Base-by-base conservation (phyloP, 352 stramenopile genomes). In the Pythium oligandrum region DNA sequence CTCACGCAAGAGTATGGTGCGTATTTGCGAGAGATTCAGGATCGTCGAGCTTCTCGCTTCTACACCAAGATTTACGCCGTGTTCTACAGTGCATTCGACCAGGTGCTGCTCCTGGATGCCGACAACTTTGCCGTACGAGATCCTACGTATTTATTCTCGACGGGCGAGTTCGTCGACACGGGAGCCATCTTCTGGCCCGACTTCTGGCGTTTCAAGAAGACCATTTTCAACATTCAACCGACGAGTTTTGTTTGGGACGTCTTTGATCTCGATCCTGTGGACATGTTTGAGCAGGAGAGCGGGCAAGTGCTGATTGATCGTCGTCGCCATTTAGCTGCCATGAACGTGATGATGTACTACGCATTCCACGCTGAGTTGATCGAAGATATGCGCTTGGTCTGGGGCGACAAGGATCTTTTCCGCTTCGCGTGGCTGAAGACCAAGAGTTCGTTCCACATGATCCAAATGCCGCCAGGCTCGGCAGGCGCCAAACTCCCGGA, bases 161-260 rank as follows among this genome's bases (percentile, higher is more conserved):
- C 65, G 6, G 17, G 37, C 1, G 60, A 84, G 52, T 93, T 86
- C 44, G 43, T 42, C 6, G 26, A 48, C 39, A 73, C 57, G 0
- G 82, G 82, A 0, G 79, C 82, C 4, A 59, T 93, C 6, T 93
- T 93, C 62, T 93, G 82, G 82, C 82, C 82, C 4, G 82, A 93
- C 45, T 93, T 85, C 54, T 93, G 82, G 82, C 67, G 66, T 3
- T 57, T 75, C 0, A 66, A 69, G 40, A 73, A 84, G 39, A 89
- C 80, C 6, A 88, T 90, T 17, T 93, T 93, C 59, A 86, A 89
- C 55, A 75, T 93, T 42, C 76, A 89, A 39, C 53, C 55, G 12
- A 66, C 57, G 2, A 88, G 68, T 34, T 68, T 93, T 34, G 64
- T 90, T 1, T 93, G 82, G 82, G 63, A 85, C n/a, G 55, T 88